Conservation (phyloP, 192 early-diverging fungal genomes). For the Backusella circina region DNA sequence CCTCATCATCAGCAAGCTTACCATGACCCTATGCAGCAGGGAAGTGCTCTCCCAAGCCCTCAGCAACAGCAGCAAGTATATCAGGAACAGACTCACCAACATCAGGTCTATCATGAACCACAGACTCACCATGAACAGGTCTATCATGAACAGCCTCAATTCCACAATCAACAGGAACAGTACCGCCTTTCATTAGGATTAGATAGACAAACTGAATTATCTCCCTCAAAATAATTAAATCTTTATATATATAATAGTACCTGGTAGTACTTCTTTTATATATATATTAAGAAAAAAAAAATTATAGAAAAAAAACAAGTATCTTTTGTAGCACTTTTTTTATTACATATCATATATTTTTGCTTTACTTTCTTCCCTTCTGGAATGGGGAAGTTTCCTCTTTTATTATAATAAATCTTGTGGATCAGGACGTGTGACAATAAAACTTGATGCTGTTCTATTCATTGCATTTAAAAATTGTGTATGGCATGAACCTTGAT, state of each 20-base stretch:
- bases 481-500: conserved; percentile 11
- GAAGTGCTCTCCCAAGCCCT: not conserved
- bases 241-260: not conserved
- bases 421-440: conserved; percentile 17
- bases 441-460: not conserved
- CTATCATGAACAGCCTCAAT: not conserved
- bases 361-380: too few relatives aligned
- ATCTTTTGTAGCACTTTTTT: not conserved
- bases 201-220: not conserved
- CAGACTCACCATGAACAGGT: not conserved
- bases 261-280: not conserved
- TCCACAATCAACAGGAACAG: not conserved
- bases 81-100: not conserved
- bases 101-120: not conserved
- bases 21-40: not conserved
- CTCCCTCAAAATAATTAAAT: not conserved
- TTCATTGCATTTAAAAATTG: conserved; percentile 16
- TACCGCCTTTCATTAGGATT: not conserved
- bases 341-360: not conserved
- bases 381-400: not conserved
- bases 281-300: not conserved
- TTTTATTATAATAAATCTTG: not conserved
- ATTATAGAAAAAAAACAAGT: not conserved
- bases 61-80: not conserved
- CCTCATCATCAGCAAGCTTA: not conserved